Percentiles rank a stretch among this genome's conserved stretches.
These are phyloP conservation scores for Globisporangium emineosum DNA, from an alignment of 352 stramenopile species.

Conservation along the genomic window DNA sequence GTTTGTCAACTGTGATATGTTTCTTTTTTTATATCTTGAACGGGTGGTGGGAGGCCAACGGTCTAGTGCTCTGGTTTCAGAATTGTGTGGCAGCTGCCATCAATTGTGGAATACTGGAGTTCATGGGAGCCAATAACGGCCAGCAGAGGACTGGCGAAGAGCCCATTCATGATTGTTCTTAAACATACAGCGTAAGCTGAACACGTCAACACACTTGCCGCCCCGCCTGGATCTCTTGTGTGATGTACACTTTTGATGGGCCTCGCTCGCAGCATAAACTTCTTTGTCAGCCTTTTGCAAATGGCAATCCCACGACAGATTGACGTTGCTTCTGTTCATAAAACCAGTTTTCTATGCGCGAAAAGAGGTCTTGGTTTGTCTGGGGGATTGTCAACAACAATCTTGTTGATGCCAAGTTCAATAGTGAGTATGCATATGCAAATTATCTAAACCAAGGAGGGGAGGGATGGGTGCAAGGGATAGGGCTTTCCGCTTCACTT, in stretches of 20 bases:
- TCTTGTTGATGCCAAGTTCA: too few relatives aligned
- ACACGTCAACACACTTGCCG: neutral
- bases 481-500: neutral
- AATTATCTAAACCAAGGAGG: neutral
- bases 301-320: neutral
- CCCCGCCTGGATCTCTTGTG: neutral
- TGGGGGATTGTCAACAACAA: too few relatives aligned
- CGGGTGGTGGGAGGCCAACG: neutral
- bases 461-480: neutral
- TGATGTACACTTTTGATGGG: neutral
- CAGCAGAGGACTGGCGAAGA: too few relatives aligned
- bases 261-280: neutral
- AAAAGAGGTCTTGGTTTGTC: neutral
- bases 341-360: neutral
- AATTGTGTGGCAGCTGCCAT: neutral
- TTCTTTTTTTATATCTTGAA: constrained; percentile 7
- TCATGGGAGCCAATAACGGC: too few relatives aligned
- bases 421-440: neutral
- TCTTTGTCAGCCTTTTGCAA: too few relatives aligned
- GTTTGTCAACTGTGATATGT: neutral
- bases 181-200: neutral
- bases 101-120: neutral
- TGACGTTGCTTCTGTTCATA: neutral
- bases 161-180: neutral
- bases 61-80: neutral